Evolutionary conservation across 352 stramenopile species (phyloP).

Genomic region (Phytophthora lateralis): DNA sequence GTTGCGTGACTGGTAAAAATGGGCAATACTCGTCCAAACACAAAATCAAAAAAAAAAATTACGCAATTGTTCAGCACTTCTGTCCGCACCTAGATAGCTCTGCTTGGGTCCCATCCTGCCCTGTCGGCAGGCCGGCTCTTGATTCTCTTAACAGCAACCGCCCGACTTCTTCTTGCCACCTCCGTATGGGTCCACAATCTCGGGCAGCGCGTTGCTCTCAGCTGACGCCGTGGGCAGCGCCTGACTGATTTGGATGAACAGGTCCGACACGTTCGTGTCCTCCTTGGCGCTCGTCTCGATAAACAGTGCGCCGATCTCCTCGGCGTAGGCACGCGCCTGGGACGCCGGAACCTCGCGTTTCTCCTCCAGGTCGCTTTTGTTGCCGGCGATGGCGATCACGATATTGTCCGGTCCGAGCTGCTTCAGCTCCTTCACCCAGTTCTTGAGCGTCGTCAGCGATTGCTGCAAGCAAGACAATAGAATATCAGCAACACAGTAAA

Average conservation of each 20-base stretch:
- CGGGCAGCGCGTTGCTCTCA: conserved; percentile 83
- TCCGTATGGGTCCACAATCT: conserved; percentile 88
- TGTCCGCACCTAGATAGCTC: conserved; percentile 6
- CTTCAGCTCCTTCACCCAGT: conserved; percentile 95
- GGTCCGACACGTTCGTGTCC: conserved; percentile 92
- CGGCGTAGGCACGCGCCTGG: conserved; percentile 89
- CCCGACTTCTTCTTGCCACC: conserved; percentile 84
- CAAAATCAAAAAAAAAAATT: conserved; percentile 41
- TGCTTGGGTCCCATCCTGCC: conserved; percentile 7
- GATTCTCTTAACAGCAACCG: conserved; percentile 70
- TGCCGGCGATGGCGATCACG: conserved; percentile 95
- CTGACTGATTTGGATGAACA: conserved; percentile 94
- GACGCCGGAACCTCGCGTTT: conserved; percentile 89
- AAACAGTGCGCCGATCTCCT: conserved; percentile 93
- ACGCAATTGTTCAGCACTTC: conserved; percentile 41
- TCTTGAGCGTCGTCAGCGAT: conserved; percentile 94
- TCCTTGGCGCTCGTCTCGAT: conserved; percentile 95
- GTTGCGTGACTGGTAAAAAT: conserved; percentile 73
- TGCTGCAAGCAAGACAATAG: conserved; percentile 46
- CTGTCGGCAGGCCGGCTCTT: conserved; percentile 1
- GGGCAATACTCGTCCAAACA: not conserved
- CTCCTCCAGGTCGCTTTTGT: conserved; percentile 94
- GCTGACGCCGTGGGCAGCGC: conserved; percentile 68
- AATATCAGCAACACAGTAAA: not conserved
- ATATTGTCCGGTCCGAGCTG: conserved; percentile 93